Base-by-base conservation (phyloP, 176 grass and related monocot genomes). In the Ananas comosus region DNA sequence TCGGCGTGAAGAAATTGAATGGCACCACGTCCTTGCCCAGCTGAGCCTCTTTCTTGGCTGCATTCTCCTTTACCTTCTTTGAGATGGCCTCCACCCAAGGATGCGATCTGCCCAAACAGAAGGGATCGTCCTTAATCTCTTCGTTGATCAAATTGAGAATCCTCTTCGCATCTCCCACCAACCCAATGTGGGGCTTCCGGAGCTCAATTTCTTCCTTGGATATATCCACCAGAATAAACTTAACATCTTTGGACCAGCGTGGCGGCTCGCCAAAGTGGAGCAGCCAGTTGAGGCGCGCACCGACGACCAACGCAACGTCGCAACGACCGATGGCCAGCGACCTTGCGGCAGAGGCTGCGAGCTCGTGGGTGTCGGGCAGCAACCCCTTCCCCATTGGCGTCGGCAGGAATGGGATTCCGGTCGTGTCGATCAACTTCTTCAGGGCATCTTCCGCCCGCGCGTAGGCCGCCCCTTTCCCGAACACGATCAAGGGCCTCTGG, bases 321-420 rank as follows among this genome's bases (percentile, higher is more conserved):
- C 89, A 97, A 64, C 76, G 78, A 3, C 84, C 82, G 1, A 97
- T 87, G 53, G 93, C 93, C 25, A 97, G 83, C 9, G 84, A 92
- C 2, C 93, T 77, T 11, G 89, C 89, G 0, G 93, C 93, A 0
- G 93, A 90, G 52, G 93, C 86, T 1, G 93, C 91, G 4, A 97
- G 88, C 11, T 81, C 86, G 53, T 97, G 93, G 1, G 74, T 21
- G 66, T 97, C 93, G 5, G 89, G 84, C 65, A 97, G 67, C 61
- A 97, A 70, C 27, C 93, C 93, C 50, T 97, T 97, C 12, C 93
- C 93, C 93, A 97, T 97, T 21, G 93, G 89, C 10, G 93, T 97
- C 4, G 93, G 86, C 49, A 97, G 88, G 68, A 97, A 92, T 12
- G 89, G 89, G 68, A 92, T 90, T 58, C 93, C 84, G 17, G 86